Base-by-base conservation (phyloP, 139 green algal species). In the Chlorella ohadii region DNA sequence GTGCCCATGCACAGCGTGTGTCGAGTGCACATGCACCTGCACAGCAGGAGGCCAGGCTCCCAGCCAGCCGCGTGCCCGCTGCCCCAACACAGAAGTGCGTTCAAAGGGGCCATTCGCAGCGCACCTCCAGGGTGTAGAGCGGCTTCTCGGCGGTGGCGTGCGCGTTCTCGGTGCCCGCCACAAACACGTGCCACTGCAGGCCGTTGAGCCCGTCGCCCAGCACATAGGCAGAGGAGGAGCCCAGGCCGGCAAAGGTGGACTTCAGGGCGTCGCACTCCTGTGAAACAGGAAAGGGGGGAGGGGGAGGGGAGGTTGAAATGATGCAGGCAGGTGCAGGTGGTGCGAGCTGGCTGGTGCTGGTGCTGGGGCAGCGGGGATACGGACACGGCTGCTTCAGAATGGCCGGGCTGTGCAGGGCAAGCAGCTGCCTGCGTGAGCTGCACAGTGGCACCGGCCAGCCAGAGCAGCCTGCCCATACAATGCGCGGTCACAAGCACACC, bases 181-280 rank as follows among this genome's bases (percentile, higher is more conserved):
- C 87, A 82, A 95, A 99, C 17, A 99, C 92, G 78, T 99, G 97
- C 97, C 97, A 99, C 86, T 97, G 94, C 81, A 98, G 89, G 64
- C 95, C 94, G 55, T 91, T 91, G 64, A 92, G 75, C 1, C 84
- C 84, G 82, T 98, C 92, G 27, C 96, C 96, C 39, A 99, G 89
- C 20, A 99, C 92, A 65, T 96, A 98, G 34, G 94, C 89, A 20
- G 84, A 88, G 63, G 93, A 82, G 67, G 89, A 84, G 72, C 88
- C 90, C 67, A 99, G 85, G 77, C 87, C 41, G 57, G 88, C 92
- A 77, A 98, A 96, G 83, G 94, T 61, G 34, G 41, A 59, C 64
- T 95, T 90, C 79, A 99, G 90, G 72, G 94, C 90, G 28, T 78
- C 80, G 2, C 92, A 88, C 90, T 99, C 96, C 56, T 92, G 68